Conservation (phyloP, 305 asterid species). For the Solanum hybrid region DNA sequence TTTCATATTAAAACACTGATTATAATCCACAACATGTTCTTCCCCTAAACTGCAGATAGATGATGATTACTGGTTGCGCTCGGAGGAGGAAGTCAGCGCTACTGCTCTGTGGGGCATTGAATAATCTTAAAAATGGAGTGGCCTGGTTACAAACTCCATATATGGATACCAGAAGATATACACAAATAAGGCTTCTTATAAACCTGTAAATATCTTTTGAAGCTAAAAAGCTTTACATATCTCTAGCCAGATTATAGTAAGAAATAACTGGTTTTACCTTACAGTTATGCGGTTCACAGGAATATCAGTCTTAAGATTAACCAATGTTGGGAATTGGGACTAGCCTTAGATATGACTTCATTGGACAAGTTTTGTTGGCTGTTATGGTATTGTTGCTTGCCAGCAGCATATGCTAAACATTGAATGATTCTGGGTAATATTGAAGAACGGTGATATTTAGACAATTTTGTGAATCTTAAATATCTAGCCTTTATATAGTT, state of each 20-base stretch:
- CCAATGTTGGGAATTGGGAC: neutral
- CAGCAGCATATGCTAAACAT: neutral
- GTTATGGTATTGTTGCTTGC: neutral
- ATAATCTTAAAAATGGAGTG: conserved; percentile 4
- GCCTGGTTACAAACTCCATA: neutral
- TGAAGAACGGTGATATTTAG: neutral
- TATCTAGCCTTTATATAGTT: neutral
- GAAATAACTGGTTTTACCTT: neutral
- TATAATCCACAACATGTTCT: neutral
- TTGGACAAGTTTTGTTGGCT: neutral
- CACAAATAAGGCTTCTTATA: neutral
- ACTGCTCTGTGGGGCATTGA: conserved; percentile 54
- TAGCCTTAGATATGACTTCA: neutral
- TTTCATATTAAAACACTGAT: neutral
- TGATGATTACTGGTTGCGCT: conserved; percentile 66
- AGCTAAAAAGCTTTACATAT: neutral
- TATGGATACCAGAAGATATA: neutral
- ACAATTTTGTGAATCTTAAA: neutral
- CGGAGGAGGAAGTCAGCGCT: conserved; percentile 34
- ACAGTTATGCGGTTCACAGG: neutral
- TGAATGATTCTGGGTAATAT: neutral
- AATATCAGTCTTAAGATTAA: neutral
- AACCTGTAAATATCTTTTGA: neutral
- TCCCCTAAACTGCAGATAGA: conserved; percentile 33
- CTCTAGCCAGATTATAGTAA: neutral